Evolutionary conservation across 352 stramenopile genomes (phyloP).

Genomic region (Pythium chondricola): DNA sequence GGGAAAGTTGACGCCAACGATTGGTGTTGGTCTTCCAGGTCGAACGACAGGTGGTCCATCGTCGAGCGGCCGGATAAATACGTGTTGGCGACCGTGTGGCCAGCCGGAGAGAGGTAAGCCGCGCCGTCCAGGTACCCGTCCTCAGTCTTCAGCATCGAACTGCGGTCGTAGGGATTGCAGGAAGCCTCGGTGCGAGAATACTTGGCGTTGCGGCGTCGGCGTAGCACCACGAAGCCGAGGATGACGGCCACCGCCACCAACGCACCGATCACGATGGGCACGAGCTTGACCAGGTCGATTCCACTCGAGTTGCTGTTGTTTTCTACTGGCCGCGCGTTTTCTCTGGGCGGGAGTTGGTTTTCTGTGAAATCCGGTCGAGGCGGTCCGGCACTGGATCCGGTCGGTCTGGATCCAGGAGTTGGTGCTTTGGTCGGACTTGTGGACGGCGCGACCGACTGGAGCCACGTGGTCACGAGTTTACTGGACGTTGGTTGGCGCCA

Average conservation of each 20-base stretch:
- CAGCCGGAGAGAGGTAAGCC: slow-evolving; percentile 14
- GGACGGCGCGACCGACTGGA: slow-evolving; percentile 14
- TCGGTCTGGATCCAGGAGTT: not conserved
- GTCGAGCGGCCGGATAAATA: no score
- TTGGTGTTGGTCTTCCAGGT: no score
- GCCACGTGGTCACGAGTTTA: slow-evolving; percentile 15
- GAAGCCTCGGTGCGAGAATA: slow-evolving; percentile 3
- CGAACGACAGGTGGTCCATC: no score
- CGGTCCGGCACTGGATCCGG: no score
- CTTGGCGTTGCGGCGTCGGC: slow-evolving; percentile 12
- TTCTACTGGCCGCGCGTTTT: not conserved
- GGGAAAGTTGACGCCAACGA: no score
- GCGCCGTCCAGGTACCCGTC: slow-evolving; percentile 16
- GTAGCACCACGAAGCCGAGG: slow-evolving; percentile 18
- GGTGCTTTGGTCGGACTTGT: not conserved
- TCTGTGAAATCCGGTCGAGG: no score
- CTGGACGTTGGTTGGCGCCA: slow-evolving; percentile 13
- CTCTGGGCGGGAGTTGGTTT: no score
- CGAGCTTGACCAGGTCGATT: slow-evolving; percentile 17
- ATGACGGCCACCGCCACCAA: slow-evolving; percentile 9
- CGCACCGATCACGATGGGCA: slow-evolving; percentile 17
- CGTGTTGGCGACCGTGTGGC: not conserved
- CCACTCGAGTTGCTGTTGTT: not conserved
- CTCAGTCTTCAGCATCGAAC: slow-evolving; percentile 10
- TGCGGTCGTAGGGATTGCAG: slow-evolving; percentile 16